Evolutionary conservation across 257 asterid genomes (phyloP), one percentile per base, ranked within the genome.

Genomic region (Solanum appendiculatum): DNA sequence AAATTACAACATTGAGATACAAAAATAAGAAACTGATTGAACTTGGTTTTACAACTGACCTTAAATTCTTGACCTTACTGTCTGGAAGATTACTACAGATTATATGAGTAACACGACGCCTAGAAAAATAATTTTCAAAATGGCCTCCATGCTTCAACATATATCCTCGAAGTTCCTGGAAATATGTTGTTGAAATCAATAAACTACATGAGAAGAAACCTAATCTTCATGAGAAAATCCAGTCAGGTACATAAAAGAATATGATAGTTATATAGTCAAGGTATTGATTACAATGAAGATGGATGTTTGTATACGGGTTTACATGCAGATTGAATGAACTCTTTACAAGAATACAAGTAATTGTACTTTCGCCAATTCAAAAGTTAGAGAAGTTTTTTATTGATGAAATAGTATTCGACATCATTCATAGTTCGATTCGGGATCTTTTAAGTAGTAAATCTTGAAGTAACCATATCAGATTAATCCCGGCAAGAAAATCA

Each of bases 31-130:
- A 84, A 25, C 56, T 85, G 51, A 87, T 54, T 54, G 51, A 18
- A 58, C 46, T 29, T 85, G 63, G 64, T 88, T 86, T 40, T 29
- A 4, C 89, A 72, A 86, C 27, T 85, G 87, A 95, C 99, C 99
- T 95, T 93, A 97, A 92, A 91, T 95, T 97, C 94, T 95, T 95
- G 88, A 95, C 91, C 96, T 97, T 97, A 85, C 98, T 97, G 88
- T 94, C 96, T 48, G 99, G 99, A 51, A 97, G 98, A 91, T 94
- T 95, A 86, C 98, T 93, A 93, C 99, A 97, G 83, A 97, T 94
- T 86, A 97, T 95, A 88, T 97, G 99, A 70, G 98, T 97, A 16
- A 97, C 99, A 46, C 90, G 91, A 78, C 89, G 93, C 90, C 98
- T 92, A 44, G 99, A 97, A 89, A 97, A 97, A 86, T 97, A 97